Conservation (phyloP, 2,329 filamentous ascomycete genomes). For the Emydomyces testavorans region DNA sequence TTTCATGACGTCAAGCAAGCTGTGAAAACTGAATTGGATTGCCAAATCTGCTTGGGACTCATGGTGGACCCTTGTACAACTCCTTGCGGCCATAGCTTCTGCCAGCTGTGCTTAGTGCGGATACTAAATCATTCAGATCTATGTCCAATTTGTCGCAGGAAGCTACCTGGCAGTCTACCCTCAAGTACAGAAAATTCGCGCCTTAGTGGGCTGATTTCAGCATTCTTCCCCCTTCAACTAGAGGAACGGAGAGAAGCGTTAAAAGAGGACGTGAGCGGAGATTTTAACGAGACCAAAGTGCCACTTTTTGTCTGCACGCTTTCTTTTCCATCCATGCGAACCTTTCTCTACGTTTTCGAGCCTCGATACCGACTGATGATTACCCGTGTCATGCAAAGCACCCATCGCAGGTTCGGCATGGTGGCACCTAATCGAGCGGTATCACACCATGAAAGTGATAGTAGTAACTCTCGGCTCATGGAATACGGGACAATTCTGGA, state of each 20-base stretch:
- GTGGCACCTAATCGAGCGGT: constrained; percentile 52
- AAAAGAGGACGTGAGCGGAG: constrained; percentile 46
- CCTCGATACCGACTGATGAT: constrained; percentile 89
- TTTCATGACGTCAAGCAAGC: constrained; percentile 50
- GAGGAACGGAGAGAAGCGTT: constrained; percentile 45
- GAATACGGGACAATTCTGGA: constrained; percentile 68
- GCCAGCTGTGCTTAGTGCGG: constrained; percentile 63
- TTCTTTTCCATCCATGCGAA: constrained; percentile 70
- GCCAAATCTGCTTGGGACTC: constrained; percentile 74
- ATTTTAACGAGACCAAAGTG: constrained; percentile 47
- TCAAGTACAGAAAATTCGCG: constrained; percentile 49
- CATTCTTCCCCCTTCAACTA: constrained; percentile 59
- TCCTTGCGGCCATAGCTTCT: constrained; percentile 80
- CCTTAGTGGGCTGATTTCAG: constrained; percentile 51
- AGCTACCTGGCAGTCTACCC: constrained; percentile 43
- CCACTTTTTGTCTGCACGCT: constrained; percentile 74
- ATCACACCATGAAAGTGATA: constrained; percentile 42
- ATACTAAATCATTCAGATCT: constrained; percentile 64
- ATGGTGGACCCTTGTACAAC: constrained; percentile 76
- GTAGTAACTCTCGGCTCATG: constrained; percentile 48
- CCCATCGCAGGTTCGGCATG: constrained; percentile 73
- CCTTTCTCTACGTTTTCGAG: constrained; percentile 84
- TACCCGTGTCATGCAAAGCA: constrained; percentile 56
- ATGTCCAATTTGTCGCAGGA: constrained; percentile 69
- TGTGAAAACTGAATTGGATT: constrained; percentile 63